A percentile compares a stretch with the other conserved stretches of the same genome.
These are phyloP conservation scores for Chenopodium formosanum DNA, from an alignment of 148 eudicot genomes.

Conservation along the genomic window DNA sequence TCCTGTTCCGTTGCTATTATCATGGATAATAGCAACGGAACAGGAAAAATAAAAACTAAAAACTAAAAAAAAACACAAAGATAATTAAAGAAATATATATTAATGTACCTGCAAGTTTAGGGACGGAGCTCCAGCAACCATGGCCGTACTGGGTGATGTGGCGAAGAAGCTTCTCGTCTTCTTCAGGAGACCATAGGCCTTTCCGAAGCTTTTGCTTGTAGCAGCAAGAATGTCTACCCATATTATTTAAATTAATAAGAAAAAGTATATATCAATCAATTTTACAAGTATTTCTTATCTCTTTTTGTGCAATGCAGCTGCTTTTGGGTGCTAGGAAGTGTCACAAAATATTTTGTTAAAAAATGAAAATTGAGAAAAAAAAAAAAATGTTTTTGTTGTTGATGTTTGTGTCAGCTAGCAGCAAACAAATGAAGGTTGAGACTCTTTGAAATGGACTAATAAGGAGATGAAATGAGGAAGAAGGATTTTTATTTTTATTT, in stretches of 20 bases:
- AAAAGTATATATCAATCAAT: not conserved
- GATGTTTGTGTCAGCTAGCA: slow-evolving; percentile 9
- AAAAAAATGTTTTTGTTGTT: slow-evolving; percentile 3
- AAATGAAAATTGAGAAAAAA: not conserved
- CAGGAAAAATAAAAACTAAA: not conserved
- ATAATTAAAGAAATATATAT: not conserved
- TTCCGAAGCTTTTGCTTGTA: slow-evolving; percentile 91
- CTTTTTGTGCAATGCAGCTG: slow-evolving; percentile 23
- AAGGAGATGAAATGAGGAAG: slow-evolving; percentile 5
- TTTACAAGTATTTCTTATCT: not conserved
- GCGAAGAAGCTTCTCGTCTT: slow-evolving; percentile 89
- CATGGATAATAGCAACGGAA: not conserved
- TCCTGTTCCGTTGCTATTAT: not conserved
- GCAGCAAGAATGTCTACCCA: slow-evolving; percentile 96
- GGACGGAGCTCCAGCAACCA: slow-evolving; percentile 99
- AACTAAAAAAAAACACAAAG: too few relatives aligned
- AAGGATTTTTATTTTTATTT: not conserved
- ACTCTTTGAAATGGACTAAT: slow-evolving; percentile 32
- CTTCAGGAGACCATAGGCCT: slow-evolving; percentile 98
- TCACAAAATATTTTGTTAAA: not conserved
- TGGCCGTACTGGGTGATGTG: slow-evolving; percentile 83
- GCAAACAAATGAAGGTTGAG: slow-evolving; percentile 5
- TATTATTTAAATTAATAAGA: not conserved
- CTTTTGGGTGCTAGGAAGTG: not conserved
- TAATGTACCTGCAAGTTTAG: slow-evolving; percentile 78